Evolutionary conservation across 352 stramenopile genomes (phyloP), one percentile per base, ranked within the genome.

Genomic region (Phytophthora sansomeana): DNA sequence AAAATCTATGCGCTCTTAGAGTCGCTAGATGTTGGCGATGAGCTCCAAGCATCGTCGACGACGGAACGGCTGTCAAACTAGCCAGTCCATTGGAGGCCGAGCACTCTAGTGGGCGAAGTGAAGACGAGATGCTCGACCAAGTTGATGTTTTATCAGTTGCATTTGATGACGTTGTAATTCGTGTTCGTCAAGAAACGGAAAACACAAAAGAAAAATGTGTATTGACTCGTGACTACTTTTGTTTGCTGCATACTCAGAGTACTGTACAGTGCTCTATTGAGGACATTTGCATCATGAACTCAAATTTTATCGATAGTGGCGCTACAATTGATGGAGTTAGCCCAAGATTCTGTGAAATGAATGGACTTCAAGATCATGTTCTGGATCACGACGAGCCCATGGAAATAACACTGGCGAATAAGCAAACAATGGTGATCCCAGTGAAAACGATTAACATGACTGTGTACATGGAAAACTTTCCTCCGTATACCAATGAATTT

Each of bases 291-390:
- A 51, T 71, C 11, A 11, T 44, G 3, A 71, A 66, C 38, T 71
- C 42, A 1, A 71, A 67, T 36, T 58, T 67, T 8, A 62, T 67
- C 11, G 56, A 66, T 43, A 66, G 50, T 39, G 54, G 63, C 29
- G 47, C 54, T 17, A 48, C 46, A 3, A 65, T 65, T 16, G 35
- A 66, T 28, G 63, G 28, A 17, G 47, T 71, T 0, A 65, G 48
- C 38, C 63, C 63, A 7, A 0, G 33, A 14, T 55, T 71, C 32
- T 61, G 41, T 35, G 8, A 56, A 14, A 24, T 7, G 17, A 55
- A 60, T 38, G n/a, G 14, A 17, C 17, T 63, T 11, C 42, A 46
- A 35, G 19, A 38, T 4, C 30, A 53, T 26, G 44, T 56, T 28
- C 44, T 53, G 13, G 33, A 65, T n/a, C 35, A 65, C n/a, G 5